A percentile compares a stretch with the other conserved stretches of the same genome.
Conservation (phyloP, 306 rosid species). For the Medicago arabica region DNA sequence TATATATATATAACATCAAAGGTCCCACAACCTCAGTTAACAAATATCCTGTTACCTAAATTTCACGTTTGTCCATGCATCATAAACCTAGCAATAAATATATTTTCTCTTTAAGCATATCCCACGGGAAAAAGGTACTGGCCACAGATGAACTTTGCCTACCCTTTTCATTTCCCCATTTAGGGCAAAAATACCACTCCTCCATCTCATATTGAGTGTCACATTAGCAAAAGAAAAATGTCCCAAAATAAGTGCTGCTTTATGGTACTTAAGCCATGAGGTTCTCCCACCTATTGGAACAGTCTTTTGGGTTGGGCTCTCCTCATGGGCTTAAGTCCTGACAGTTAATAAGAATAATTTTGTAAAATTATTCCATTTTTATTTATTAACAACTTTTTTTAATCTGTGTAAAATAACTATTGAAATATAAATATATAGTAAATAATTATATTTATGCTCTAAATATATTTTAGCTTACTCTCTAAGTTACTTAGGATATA, state of each 20-base stretch:
- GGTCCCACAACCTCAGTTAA: slow-evolving; percentile 8
- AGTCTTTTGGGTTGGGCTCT: too few relatives aligned
- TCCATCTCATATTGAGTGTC: not conserved
- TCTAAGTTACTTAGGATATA: too few relatives aligned
- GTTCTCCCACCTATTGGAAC: too few relatives aligned
- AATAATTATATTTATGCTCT: too few relatives aligned
- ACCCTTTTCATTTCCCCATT: slow-evolving; percentile 8
- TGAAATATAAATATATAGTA: too few relatives aligned
- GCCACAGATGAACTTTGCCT: slow-evolving; percentile 21
- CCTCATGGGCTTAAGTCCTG: too few relatives aligned
- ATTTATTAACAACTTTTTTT: not conserved
- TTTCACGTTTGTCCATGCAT: not conserved
- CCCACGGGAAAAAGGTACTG: not conserved
- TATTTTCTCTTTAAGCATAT: slow-evolving; percentile 15
- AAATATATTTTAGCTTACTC: too few relatives aligned
- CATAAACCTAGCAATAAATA: not conserved
- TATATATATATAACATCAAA: too few relatives aligned
- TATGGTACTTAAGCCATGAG: too few relatives aligned
- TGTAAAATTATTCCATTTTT: not conserved
- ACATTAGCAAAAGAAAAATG: not conserved
- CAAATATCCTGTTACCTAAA: slow-evolving; percentile 7
- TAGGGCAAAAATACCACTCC: not conserved
- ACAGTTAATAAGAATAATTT: not conserved
- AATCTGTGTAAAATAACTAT: too few relatives aligned
- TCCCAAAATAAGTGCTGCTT: not conserved